Evolutionary conservation across 768 basidiomycete species (phyloP).

Genomic region (Kwoniella dendrophila): DNA sequence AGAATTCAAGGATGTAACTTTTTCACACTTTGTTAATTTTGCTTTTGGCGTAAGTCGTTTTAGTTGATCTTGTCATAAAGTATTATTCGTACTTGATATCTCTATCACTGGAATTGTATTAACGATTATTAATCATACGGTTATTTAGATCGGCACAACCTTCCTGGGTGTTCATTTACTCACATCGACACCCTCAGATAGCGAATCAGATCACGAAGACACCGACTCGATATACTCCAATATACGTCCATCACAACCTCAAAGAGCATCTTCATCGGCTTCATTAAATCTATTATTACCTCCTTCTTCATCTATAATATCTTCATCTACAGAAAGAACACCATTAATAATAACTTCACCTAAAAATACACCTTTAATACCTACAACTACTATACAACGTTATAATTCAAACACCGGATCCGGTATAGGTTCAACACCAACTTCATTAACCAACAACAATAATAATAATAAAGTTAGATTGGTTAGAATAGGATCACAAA

Average conservation of each 20-base stretch:
- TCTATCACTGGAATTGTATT: not conserved
- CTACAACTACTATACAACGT: not conserved
- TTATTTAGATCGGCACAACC: slow-evolving; percentile 64
- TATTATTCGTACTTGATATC: not conserved
- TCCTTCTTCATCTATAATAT: not conserved
- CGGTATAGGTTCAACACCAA: slow-evolving; percentile 1
- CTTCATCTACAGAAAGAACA: slow-evolving; percentile 30
- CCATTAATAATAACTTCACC: slow-evolving; percentile 12
- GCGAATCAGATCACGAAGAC: slow-evolving; percentile 5
- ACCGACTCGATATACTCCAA: not conserved
- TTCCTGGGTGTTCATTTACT: slow-evolving; percentile 88
- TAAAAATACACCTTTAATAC: not conserved
- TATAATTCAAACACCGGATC: not conserved
- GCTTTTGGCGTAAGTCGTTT: slow-evolving; percentile 50
- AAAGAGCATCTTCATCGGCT: slow-evolving; percentile 24
- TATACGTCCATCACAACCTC: slow-evolving; percentile 8
- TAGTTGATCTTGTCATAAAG: too few species aligned
- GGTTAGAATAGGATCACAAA: slow-evolving; percentile 30
- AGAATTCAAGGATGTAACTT: slow-evolving; percentile 80
- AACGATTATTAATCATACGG: not conserved
- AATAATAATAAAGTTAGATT: slow-evolving; percentile 14
- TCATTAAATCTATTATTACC: slow-evolving; percentile 28
- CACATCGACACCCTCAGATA: slow-evolving; percentile 57
- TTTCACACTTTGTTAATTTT: slow-evolving; percentile 56
- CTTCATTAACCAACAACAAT: too few species aligned